phyloP scores from a whole-genome alignment of 2,329 filamentous ascomycete species.

The Geoglossum cookeanum region DNA sequence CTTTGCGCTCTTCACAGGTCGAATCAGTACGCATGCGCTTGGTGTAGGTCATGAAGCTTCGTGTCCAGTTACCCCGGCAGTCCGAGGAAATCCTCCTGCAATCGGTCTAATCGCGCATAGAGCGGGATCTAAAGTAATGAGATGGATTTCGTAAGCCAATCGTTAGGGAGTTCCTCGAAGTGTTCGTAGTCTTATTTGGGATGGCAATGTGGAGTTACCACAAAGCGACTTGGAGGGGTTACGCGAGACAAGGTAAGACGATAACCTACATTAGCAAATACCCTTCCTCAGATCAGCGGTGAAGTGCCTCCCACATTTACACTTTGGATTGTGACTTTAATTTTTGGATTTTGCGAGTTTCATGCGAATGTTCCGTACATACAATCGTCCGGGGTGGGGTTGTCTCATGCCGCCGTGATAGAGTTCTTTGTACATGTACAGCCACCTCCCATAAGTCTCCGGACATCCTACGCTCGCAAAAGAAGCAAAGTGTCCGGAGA shows the following conservation, averaged over 20 bases:
- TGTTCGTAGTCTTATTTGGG: background rate
- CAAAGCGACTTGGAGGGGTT: background rate
- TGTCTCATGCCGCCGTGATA: background rate
- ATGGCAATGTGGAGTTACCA: background rate
- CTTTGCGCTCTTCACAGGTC: slow-evolving; percentile 1
- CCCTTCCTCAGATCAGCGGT: too few species aligned
- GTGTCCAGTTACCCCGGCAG: background rate
- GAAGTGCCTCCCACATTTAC: too few species aligned
- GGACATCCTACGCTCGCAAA: too few species aligned
- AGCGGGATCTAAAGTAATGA: background rate
- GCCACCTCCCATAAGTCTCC: too few species aligned
- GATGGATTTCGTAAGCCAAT: background rate
- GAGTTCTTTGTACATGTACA: background rate
- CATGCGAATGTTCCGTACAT: too few species aligned
- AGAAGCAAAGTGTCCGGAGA: too few species aligned
- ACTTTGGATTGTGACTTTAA: background rate
- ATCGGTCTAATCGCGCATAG: background rate
- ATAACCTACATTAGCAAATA: too few species aligned
- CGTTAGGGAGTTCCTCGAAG: background rate
- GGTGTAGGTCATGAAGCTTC: background rate
- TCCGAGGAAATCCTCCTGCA: background rate
- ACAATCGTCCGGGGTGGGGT: too few species aligned
- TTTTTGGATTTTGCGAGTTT: background rate
- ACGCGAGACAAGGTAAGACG: background rate
- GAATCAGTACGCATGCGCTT: background rate